Base-by-base conservation (phyloP, 1,139 yeast genomes). In the Candida gigantensis region DNA sequence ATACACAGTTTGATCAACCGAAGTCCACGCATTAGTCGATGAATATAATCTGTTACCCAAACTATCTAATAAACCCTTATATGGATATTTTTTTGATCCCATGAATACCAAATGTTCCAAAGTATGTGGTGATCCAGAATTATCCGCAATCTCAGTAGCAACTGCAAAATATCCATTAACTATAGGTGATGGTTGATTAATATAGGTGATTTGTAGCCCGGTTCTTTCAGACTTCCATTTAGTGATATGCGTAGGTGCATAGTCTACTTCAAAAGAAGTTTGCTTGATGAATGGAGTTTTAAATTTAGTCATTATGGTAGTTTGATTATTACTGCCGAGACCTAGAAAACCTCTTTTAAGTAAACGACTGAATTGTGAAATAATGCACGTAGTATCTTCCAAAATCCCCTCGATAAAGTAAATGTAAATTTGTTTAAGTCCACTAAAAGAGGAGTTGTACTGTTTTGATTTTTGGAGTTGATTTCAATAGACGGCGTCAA, bases 21-120 rank as follows among this genome's bases (percentile, higher is more conserved):
- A 89, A 0, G 99, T 92, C 97, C 97, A 90, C 0, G 99, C 99
- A 55, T 94, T 94, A 1, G 98, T 94, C 6, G 81, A 73, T 1
- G 96, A 85, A 59, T 84, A 84, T 47, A 89, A 81, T 40, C 88
- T 65, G 55, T 89, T 88, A 5, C 97, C 96, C 39, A 90, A 72
- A 6, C 81, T 81, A 52, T 94, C 98, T 34, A 94, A 68, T 36
- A 90, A 67, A 3, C 98, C 98, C 59, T 92, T 92, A 58, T 83
- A 90, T 0, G 98, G 98, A 50, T 81, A 88, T 41, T 81, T 79
- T 43, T 83, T 71, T 3, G 96, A 86, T 1, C 99, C 99, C 95
- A 90, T 86, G 57, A 94, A 94, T 28, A 92, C 74, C 55, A 94
- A 69, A 62, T 94, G 99, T 60, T 94, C 98, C 38, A 94, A 65